Percentiles rank a stretch among this genome's conserved stretches.
phyloP scores from a whole-genome alignment of 306 rosid species.

The Cyamopsis tetragonoloba region DNA sequence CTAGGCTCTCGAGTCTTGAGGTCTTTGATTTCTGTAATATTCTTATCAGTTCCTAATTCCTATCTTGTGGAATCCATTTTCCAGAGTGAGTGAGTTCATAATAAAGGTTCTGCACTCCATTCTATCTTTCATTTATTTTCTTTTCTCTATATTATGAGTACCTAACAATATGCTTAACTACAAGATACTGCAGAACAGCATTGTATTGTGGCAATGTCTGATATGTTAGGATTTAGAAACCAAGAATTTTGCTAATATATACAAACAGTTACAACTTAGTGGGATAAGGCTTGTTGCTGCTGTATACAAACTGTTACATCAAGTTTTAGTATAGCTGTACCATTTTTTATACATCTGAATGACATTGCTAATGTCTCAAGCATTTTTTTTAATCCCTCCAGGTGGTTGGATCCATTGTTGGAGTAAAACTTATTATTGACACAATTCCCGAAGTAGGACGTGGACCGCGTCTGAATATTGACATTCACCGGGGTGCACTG shows the following conservation, averaged over 20 bases:
- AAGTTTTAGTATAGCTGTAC: background rate
- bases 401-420: conserved; percentile 78
- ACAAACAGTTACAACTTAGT: no score
- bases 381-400: conserved; percentile 34
- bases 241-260: no score
- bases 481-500: conserved; percentile 80
- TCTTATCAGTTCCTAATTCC: no score
- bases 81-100: no score
- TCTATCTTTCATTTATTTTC: no score
- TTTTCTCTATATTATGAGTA: no score
- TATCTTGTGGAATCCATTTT: no score
- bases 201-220: background rate
- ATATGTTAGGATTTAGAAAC: background rate
- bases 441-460: conserved; percentile 65
- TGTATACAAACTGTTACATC: background rate
- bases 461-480: conserved; percentile 68
- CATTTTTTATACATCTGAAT: conserved; percentile 15
- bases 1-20: no score
- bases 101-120: no score
- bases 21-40: no score
- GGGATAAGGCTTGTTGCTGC: no score
- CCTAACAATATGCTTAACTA: background rate
- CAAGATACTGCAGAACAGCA: conserved; percentile 2
- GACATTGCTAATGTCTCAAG: background rate
- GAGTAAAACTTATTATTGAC: conserved; percentile 54